A percentile compares a stretch with the other conserved stretches of the same genome.
Conservation (phyloP, 1,284 basidiomycete species). For the Ganoderma resinaceum region DNA sequence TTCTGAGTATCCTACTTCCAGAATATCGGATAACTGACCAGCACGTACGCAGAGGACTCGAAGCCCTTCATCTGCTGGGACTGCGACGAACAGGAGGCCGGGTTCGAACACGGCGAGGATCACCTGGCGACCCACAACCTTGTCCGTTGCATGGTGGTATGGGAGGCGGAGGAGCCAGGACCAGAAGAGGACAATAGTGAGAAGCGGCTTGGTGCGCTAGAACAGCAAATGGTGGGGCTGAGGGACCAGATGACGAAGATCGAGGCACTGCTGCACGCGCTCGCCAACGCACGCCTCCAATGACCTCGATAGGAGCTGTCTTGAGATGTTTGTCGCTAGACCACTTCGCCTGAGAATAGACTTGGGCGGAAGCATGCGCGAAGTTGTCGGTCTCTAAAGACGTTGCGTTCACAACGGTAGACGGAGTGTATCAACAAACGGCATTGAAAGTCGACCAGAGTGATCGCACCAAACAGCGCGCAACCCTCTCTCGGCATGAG, state of each 20-base stretch:
- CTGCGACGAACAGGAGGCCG: constrained; percentile 27
- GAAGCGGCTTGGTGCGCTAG: constrained; percentile 31
- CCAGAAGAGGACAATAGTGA: constrained; percentile 11
- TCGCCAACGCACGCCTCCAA: not conserved
- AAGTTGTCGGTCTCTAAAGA: too few species aligned
- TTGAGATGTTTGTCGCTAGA: too few species aligned
- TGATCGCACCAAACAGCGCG: too few species aligned
- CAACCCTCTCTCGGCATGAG: too few species aligned
- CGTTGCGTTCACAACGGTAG: too few species aligned
- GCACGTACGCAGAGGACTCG: constrained; percentile 4
- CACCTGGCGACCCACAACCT: constrained; percentile 30
- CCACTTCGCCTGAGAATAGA: too few species aligned
- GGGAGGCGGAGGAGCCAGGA: not conserved
- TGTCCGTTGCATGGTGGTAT: constrained; percentile 29
- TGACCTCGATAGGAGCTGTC: not conserved
- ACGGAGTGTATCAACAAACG: too few species aligned
- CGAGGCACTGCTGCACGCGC: not conserved
- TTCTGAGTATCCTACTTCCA: not conserved
- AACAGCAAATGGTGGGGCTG: constrained; percentile 28
- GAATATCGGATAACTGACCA: not conserved
- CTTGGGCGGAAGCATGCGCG: too few species aligned
- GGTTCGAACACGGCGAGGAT: constrained; percentile 11
- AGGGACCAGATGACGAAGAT: not conserved
- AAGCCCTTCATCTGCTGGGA: constrained; percentile 29
- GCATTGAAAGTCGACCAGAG: too few species aligned